Base-by-base conservation (phyloP, 1,284 basidiomycete genomes). In the Abortiporus biennis region DNA sequence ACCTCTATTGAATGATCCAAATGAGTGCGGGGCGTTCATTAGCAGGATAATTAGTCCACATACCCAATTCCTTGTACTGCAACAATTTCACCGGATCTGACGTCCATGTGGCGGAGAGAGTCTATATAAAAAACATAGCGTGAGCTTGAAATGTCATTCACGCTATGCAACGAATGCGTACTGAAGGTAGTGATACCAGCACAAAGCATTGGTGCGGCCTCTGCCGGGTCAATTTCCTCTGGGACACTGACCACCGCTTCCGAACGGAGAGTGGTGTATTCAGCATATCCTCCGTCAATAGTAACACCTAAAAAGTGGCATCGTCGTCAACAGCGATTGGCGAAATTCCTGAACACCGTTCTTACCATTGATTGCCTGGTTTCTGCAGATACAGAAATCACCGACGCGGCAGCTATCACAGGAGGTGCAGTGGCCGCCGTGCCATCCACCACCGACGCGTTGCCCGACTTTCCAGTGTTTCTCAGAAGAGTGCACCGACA, bases 181-280 rank as follows among this genome's bases (percentile, higher is more conserved):
- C 54, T 65, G 51, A 54, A 58, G 5, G 46, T 46, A 3, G 56
- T 57, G 6, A 53, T 45, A 29, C 67, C 67, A 6, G 66, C 63
- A 44, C 64, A 71, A 43, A 68, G 53, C 3, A 69, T 50, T 13
- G 68, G 67, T 4, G 64, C 67, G 16, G 59, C 56, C 44, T 67
- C 56, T n/a, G 57, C 62, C 1, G 63, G 59, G 21, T 63, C 59
- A n/a, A 61, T 51, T 25, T 56, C 61, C 25, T 46, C 51, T 5
- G 62, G 67, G 30, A 64, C 50, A 36, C 39, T 46, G 19, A 47
- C 55, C 24, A 66, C 47, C 0, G 65, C 64, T 24, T 68, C 62
- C 12, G 58, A 48, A 5, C 60, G 46, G 13, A 63, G 53, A 3
- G 57, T 57, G 47, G 27, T 58, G 47, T 66, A 65, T 48, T 66